Conservation (phyloP, 164 flowering plant genomes). For the Sextonia rubra region DNA sequence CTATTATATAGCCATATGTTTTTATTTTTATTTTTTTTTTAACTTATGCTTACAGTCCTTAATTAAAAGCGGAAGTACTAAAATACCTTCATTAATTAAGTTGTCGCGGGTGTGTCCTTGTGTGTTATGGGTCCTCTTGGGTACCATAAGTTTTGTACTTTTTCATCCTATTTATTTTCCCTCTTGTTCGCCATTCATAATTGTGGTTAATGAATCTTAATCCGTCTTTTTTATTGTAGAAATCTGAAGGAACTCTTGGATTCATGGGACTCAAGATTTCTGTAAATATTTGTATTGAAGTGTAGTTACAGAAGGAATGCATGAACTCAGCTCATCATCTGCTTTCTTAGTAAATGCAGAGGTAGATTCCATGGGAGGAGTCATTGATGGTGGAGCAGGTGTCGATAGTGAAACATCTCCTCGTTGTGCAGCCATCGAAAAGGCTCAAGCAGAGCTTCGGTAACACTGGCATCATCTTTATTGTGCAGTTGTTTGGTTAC, state of each 20-base stretch:
- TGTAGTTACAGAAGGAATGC: conserved; percentile 48
- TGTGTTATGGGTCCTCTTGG: neutral
- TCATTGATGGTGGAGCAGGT: conserved; percentile 67
- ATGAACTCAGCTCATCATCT: conserved; percentile 66
- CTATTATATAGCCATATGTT: too few species aligned
- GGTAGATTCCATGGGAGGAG: conserved; percentile 98
- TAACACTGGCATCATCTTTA: conserved; percentile 19
- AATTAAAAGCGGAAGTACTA: neutral
- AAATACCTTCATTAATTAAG: neutral
- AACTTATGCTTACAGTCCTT: too few species aligned
- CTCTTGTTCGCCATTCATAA: too few species aligned
- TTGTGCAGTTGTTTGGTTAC: conserved; percentile 2
- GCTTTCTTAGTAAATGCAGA: conserved; percentile 77
- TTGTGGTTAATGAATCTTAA: too few species aligned
- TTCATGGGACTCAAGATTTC: conserved; percentile 26
- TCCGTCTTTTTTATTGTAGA: conserved; percentile 7
- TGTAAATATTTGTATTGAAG: conserved; percentile 19
- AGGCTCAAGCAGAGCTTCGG: conserved; percentile 91
- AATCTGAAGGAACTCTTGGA: conserved; percentile 12
- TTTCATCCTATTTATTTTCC: neutral
- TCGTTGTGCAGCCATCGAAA: conserved; percentile 76
- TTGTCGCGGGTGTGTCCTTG: neutral
- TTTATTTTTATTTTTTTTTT: too few species aligned
- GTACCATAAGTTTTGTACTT: too few species aligned
- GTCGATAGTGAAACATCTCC: conserved; percentile 75